Base-by-base conservation (phyloP, 1,139 yeast genomes). In the Protomyces pachydermus region DNA sequence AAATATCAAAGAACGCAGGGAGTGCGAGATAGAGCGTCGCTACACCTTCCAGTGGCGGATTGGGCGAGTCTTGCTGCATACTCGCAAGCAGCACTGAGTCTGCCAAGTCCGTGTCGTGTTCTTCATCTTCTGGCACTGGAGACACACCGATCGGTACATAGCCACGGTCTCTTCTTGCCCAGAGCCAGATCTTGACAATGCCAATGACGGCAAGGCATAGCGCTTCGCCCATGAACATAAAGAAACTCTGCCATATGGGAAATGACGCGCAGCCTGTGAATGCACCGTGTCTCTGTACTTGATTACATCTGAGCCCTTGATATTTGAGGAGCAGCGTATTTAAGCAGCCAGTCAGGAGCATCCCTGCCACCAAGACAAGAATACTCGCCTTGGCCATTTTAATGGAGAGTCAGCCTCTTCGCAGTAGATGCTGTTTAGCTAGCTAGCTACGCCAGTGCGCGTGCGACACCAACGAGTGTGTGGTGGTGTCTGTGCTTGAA, bases 211-310 rank as follows among this genome's bases (percentile, higher is more conserved):
- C 39, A 35, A 57, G 75, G 72, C 84, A 79, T 32, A 78, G 74
- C 57, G 82, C 74, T 71, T 88, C 95, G 23, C 95, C 95, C 3
- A 86, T 73, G 71, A 88, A 88, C 95, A 88, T 88, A 74, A 88
- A 95, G 37, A 86, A 77, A 0, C 95, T 86, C 72, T 88, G 95
- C 53, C 88, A 75, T 3, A 86, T 91, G 10, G 62, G 62, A 32
- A 58, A 58, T 3, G 62, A 52, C 20, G 62, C 62, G 35, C 62
- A 58, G 9, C 62, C 62, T n/a, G 37, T 39, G 8, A 35, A 10
- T 6, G 14, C 18, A n/a, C 42, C 39, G n/a, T 14, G 25, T n/a
- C 39, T 18, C 14, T 18, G 28, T 2, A n/a, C 46, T 6, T 38
- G 52, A 9, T 23, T 39, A 32, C 62, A 58, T 8, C 38, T 14